Evolutionary conservation across 2,329 filamentous ascomycete genomes (phyloP).

Genomic region (Diaporthe citrichinensis): DNA sequence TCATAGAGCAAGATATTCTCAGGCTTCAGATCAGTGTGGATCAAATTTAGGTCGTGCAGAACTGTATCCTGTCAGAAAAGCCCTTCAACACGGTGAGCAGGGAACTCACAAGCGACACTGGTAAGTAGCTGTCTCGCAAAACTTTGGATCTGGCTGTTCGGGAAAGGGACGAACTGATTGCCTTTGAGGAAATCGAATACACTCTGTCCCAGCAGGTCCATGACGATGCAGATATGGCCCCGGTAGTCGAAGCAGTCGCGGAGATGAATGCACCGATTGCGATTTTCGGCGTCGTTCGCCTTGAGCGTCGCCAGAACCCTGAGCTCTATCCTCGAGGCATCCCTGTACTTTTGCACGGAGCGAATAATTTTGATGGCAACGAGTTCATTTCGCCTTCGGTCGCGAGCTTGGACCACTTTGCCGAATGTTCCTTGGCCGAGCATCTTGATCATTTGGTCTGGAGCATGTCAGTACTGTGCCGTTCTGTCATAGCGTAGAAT

Average conservation of each 20-base stretch:
- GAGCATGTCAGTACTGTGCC: constrained; percentile 45
- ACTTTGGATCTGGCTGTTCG: constrained; percentile 97
- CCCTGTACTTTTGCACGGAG: constrained; percentile 97
- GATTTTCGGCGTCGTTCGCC: constrained; percentile 90
- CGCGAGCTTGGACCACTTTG: constrained; percentile 95
- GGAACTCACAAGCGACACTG: constrained; percentile 92
- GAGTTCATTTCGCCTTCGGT: constrained; percentile 80
- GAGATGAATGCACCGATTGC: constrained; percentile 96
- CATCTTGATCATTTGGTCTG: constrained; percentile 89
- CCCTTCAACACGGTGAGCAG: neutral
- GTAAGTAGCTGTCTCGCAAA: constrained; percentile 97
- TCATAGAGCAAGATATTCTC: constrained; percentile 79
- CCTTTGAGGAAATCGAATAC: constrained; percentile 98
- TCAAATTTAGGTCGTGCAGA: constrained; percentile 95
- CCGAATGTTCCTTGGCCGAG: constrained; percentile 98
- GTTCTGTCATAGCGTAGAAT: neutral
- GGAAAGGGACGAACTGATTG: constrained; percentile 95
- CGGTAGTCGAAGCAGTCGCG: constrained; percentile 97
- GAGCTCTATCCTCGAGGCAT: constrained; percentile 94
- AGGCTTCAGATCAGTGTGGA: constrained; percentile 86
- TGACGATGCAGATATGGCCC: constrained; percentile 92
- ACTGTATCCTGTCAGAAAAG: constrained; percentile 66
- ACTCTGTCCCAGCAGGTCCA: constrained; percentile 87
- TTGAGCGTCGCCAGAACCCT: constrained; percentile 92
- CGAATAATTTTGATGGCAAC: constrained; percentile 99